A percentile compares a stretch with the other conserved stretches of the same genome.
These are phyloP conservation scores for Verbascum thapsus DNA, from an alignment of 257 asterid genomes.

Conservation along the genomic window DNA sequence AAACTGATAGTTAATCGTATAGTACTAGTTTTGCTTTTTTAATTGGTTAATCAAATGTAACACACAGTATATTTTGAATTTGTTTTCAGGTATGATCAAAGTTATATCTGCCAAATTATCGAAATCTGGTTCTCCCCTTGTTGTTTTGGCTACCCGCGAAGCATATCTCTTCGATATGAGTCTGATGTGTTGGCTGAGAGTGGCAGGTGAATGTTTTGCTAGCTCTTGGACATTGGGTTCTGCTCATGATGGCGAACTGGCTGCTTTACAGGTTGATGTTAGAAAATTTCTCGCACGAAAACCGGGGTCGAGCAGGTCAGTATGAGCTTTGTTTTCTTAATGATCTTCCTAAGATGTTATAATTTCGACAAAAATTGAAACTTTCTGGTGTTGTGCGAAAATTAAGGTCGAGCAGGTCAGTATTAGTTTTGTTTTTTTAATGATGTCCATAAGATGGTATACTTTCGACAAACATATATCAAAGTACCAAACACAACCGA, in stretches of 20 bases:
- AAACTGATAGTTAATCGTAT: conserved; percentile 1
- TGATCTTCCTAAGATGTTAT: too few species aligned
- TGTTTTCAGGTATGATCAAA: conserved; percentile 83
- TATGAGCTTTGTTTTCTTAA: conserved; percentile 10
- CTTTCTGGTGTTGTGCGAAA: conserved; percentile 79
- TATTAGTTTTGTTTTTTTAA: conserved; percentile 9
- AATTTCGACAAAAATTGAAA: too few species aligned
- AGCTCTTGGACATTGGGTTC: conserved; percentile 89
- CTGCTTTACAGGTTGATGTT: conserved; percentile 85
- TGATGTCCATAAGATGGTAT: too few species aligned
- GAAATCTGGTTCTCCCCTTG: conserved; percentile 84
- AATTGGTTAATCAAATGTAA: conserved; percentile 1
- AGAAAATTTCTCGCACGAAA: conserved; percentile 85
- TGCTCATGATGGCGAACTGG: conserved; percentile 87
- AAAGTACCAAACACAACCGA: too few species aligned
- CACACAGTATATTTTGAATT: neutral
- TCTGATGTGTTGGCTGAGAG: conserved; percentile 95
- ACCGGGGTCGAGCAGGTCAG: conserved; percentile 97
- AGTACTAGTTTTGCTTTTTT: conserved; percentile 1
- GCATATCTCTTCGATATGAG: conserved; percentile 80
- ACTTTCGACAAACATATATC: too few species aligned
- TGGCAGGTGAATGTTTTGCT: conserved; percentile 89
- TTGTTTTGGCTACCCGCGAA: conserved; percentile 88
- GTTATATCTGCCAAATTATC: conserved; percentile 90
- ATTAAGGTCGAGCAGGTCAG: conserved; percentile 96